A percentile compares a stretch with the other conserved stretches of the same genome.
Evolutionary conservation across 176 grass and related monocot species (phyloP).

Genomic region (Cenchrus purpureus): DNA sequence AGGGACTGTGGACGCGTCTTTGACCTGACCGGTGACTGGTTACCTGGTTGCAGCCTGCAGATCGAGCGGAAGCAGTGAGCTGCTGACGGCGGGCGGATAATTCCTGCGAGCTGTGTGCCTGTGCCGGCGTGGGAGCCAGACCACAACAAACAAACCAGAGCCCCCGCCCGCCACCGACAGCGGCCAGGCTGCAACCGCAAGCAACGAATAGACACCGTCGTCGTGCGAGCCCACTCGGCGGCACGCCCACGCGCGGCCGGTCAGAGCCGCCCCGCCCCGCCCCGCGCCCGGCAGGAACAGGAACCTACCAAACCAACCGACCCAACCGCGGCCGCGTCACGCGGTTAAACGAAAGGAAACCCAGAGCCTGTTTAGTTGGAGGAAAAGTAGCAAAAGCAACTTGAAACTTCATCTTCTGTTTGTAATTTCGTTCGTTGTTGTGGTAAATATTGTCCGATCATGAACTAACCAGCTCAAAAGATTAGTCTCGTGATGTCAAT

Average conservation of each 20-base stretch:
- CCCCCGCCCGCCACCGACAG: slow-evolving; percentile 41
- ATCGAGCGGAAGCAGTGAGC: background rate
- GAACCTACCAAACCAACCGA: background rate
- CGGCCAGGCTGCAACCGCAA: slow-evolving; percentile 43
- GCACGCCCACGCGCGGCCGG: slow-evolving; percentile 28
- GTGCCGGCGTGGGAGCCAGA: background rate
- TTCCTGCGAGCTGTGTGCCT: background rate
- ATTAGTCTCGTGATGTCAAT: no score
- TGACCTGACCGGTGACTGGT: background rate
- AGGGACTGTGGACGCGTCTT: background rate
- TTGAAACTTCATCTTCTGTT: no score
- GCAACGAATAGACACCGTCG: slow-evolving; percentile 46
- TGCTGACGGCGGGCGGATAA: background rate
- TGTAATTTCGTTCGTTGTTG: no score
- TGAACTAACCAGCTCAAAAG: no score
- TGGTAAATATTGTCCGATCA: no score
- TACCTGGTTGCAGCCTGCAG: background rate
- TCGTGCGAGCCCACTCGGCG: slow-evolving; percentile 47
- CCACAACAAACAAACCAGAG: no score
- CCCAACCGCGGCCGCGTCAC: slow-evolving; percentile 22
- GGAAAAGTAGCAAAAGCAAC: no score
- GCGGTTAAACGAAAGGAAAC: background rate
- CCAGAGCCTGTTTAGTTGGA: no score
- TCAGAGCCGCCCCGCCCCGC: no score
- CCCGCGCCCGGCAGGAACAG: no score